phyloP scores from a whole-genome alignment of 306 rosid genomes.

The Ammopiptanthus mongolicus region DNA sequence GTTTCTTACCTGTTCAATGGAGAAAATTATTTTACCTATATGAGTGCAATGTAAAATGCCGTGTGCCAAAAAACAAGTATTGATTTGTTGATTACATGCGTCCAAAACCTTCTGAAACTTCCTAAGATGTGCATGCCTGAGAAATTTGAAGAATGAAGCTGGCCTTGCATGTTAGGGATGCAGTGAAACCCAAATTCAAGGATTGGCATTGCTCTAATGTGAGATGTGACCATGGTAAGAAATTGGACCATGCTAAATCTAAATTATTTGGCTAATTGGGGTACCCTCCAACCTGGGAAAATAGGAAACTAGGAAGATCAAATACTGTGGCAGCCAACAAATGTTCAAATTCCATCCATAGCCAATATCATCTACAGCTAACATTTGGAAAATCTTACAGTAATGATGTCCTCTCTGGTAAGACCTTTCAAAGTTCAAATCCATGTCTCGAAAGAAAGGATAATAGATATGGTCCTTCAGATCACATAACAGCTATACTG shows the following conservation, averaged over 20 bases:
- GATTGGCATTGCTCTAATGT: not conserved
- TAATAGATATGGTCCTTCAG: not conserved
- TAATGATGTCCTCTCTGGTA: not conserved
- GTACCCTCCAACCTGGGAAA: not conserved
- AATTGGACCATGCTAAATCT: not conserved
- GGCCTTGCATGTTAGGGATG: not conserved
- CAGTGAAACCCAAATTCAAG: not conserved
- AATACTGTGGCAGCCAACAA: not conserved
- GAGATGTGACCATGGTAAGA: not conserved
- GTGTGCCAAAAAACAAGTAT: not conserved
- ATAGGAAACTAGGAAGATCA: not conserved
- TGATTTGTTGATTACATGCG: not conserved
- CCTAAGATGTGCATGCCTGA: not conserved
- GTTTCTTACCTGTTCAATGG: not conserved
- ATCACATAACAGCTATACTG: not conserved
- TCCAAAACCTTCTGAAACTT: not conserved
- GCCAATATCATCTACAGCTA: not conserved
- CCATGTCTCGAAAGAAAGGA: not conserved
- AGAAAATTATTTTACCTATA: not conserved
- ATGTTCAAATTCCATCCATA: not conserved
- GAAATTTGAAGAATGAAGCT: not conserved
- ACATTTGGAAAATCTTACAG: not conserved
- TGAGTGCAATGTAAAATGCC: not conserved
- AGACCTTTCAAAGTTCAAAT: not conserved
- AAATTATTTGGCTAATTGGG: not conserved